phyloP scores from a whole-genome alignment of 2,329 filamentous ascomycete species.

The Zarea fungicola region DNA sequence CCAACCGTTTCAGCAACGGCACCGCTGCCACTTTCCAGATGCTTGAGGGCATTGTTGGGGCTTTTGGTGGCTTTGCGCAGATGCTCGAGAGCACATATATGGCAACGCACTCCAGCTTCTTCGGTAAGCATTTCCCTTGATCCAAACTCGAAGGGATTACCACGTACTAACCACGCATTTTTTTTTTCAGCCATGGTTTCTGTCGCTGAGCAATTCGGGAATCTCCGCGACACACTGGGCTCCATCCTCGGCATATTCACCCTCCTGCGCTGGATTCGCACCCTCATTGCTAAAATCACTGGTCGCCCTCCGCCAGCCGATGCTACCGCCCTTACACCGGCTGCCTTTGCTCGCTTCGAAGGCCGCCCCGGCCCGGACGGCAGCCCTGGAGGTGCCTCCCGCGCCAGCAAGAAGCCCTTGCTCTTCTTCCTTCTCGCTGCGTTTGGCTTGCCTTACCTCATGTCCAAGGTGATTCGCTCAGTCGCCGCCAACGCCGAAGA shows the following conservation, averaged over 20 bases:
- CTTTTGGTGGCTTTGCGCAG: constrained; percentile 95
- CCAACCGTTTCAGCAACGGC: constrained; percentile 90
- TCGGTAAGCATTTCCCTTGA: constrained; percentile 58
- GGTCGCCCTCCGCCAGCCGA: constrained; percentile 86
- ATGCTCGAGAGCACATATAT: constrained; percentile 99
- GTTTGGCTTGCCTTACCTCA: constrained; percentile 91
- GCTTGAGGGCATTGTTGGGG: constrained; percentile 92
- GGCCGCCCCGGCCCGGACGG: constrained; percentile 61
- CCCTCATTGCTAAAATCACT: constrained; percentile 84
- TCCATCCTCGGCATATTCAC: constrained; percentile 95
- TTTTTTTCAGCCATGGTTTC: constrained; percentile 98
- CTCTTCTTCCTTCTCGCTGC: constrained; percentile 93
- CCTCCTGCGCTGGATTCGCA: constrained; percentile 89
- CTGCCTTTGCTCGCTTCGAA: constrained; percentile 86
- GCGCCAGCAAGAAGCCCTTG: constrained; percentile 89
- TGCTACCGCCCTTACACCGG: constrained; percentile 78
- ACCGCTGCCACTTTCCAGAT: constrained; percentile 97
- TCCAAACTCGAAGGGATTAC: too few relatives aligned
- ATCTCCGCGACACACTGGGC: constrained; percentile 85
- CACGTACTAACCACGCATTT: too few relatives aligned
- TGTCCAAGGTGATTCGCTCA: constrained; percentile 89
- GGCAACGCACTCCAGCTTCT: constrained; percentile 98
- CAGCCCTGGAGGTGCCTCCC: constrained; percentile 54
- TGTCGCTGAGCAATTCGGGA: constrained; percentile 94
- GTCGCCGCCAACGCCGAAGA: constrained; percentile 82